A percentile compares a stretch with the other conserved stretches of the same genome.
Evolutionary conservation across 352 stramenopile genomes (phyloP).

Genomic region (Phytophthora sp.): DNA sequence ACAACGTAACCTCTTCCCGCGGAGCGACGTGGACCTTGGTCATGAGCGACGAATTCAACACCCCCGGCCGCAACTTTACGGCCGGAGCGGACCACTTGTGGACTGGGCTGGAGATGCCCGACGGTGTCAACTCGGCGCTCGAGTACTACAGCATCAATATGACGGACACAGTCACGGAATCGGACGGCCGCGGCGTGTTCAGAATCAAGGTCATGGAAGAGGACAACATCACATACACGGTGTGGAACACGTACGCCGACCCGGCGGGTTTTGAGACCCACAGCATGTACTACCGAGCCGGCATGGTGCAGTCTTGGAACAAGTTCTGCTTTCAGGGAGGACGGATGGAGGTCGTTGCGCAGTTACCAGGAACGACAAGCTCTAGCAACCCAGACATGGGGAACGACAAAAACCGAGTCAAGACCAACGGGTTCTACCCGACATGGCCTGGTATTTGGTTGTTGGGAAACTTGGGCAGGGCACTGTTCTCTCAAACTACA

Average conservation of each 20-base stretch:
- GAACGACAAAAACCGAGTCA: constrained; percentile 39
- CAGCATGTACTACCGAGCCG: constrained; percentile 60
- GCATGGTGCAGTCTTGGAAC: constrained; percentile 92
- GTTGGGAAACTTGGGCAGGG: constrained; percentile 94
- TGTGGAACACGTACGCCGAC: constrained; percentile 51
- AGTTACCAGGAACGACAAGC: constrained; percentile 85
- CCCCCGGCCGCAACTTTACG: constrained; percentile 56
- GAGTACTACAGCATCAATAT: constrained; percentile 93
- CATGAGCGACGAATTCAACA: constrained; percentile 83
- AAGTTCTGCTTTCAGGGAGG: constrained; percentile 95
- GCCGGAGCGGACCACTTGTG: constrained; percentile 70
- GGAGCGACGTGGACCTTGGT: constrained; percentile 64
- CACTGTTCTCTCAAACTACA: constrained; percentile 92
- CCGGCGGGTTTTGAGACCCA: constrained; percentile 45
- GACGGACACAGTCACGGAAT: constrained; percentile 45
- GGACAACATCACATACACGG: constrained; percentile 48
- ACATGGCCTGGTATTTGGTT: constrained; percentile 96
- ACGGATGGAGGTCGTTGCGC: constrained; percentile 88
- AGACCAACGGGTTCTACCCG: constrained; percentile 58
- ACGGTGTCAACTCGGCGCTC: constrained; percentile 63
- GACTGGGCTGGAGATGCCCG: constrained; percentile 67
- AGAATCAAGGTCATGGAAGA: constrained; percentile 45
- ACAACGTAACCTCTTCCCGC: constrained; percentile 45
- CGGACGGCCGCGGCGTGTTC: constrained; percentile 38
- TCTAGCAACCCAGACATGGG: constrained; percentile 61